Base-by-base conservation (phyloP, 2,329 filamentous ascomycete genomes). In the Trichoderma lentiforme region DNA sequence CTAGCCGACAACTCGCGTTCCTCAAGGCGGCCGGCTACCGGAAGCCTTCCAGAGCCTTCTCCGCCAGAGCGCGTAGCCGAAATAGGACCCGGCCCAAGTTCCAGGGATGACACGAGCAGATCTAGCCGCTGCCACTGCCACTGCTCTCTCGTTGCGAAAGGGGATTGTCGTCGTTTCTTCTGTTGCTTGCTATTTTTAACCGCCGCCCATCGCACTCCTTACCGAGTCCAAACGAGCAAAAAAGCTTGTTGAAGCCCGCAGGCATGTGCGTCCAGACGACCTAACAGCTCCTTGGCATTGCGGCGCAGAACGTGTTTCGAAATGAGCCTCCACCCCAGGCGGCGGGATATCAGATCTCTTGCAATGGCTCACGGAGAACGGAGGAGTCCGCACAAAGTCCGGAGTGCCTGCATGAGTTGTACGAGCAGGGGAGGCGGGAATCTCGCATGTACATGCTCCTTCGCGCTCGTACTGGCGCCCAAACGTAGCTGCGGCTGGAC, bases 31-130 rank as follows among this genome's bases (percentile, higher is more conserved):
- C 67, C 57, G 67, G 67, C 32, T 70, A 53, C 67, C 39, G 57
- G 67, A 62, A 70, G 43, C 6, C 64, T 67, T 43, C 51, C 30
- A 69, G 34, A 66, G 34, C 24, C 30, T 58, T 58, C 61, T 63
- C 60, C 60, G 51, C 61, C 47, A 65, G 36, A 66, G 61, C 62
- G 51, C 69, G 53, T 66, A 66, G 69, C 69, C 69, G 69, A 60
- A 71, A 71, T 71, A 71, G 66, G 69, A 62, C 60, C 53, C 28
- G 53, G 43, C 36, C 60, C 68, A 63, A 36, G 15, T 36, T 57
- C 36, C 68, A 71, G 58, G 61, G 60, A 71, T 71, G 28, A 21
- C 53, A 71, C 53, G 51, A 71, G 47, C 69, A 71, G 61, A 71
- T 71, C 69, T 60, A 36, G 60, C 51, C 62, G 62, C 34, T 58